Evolutionary conservation across 257 asterid genomes (phyloP).

Genomic region (Eustoma russellianum): DNA sequence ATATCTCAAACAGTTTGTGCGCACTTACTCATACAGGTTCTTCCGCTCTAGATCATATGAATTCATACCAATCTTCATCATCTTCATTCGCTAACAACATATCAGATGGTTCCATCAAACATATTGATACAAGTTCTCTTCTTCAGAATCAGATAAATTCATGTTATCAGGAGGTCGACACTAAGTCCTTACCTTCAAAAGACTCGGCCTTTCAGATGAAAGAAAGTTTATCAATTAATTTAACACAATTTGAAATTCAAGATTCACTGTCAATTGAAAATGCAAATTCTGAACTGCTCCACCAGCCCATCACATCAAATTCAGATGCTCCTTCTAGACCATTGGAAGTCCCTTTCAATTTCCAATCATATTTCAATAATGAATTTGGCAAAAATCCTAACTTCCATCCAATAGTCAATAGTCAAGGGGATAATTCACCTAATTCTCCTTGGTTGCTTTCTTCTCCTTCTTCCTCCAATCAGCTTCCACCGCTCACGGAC

Average conservation of each 20-base stretch:
- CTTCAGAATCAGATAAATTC: no score
- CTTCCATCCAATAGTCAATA: conserved; percentile 1
- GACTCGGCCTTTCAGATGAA: background rate
- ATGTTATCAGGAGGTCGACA: background rate
- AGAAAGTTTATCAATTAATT: conserved; percentile 11
- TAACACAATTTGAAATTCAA: conserved; percentile 22
- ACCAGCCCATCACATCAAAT: conserved; percentile 12
- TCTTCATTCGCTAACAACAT: background rate
- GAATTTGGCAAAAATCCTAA: background rate
- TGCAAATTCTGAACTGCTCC: conserved; percentile 27
- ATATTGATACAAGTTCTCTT: no score
- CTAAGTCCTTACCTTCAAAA: conserved; percentile 2
- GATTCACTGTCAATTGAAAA: conserved; percentile 25
- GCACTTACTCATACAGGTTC: no score
- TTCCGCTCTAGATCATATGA: no score
- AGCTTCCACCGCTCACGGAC: conserved; percentile 22
- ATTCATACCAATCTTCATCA: background rate
- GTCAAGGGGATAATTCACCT: conserved; percentile 17
- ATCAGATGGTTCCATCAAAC: background rate
- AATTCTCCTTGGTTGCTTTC: conserved; percentile 22
- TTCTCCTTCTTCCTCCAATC: conserved; percentile 21
- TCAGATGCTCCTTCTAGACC: conserved; percentile 24
- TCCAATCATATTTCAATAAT: conserved; percentile 15
- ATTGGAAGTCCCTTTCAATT: conserved; percentile 17
- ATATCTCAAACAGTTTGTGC: background rate